Evolutionary conservation across 306 rosid species (phyloP), one percentile per base, ranked within the genome.

Genomic region (Carpinus viminea): DNA sequence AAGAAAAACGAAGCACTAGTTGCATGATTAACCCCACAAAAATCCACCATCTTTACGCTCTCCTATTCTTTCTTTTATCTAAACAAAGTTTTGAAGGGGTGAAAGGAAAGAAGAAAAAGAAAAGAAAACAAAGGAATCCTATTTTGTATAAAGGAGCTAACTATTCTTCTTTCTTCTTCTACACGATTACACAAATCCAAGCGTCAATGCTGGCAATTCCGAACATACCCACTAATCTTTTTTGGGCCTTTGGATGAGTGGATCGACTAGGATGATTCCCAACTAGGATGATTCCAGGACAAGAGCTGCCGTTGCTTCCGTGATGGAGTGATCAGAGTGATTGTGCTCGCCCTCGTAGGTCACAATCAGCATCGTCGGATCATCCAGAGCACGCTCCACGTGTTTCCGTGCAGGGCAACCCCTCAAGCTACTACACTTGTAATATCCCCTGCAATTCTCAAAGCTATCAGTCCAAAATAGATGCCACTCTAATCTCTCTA

Each of bases 391-490:
- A 18, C 98, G 87, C 87, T 91, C 98, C 81, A 93, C 98, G 72
- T 89, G 98, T 78, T 93, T 93, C 53, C 96, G 81, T 45, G 98
- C 98, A 1, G 93, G 93, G 68, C 98, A 93, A 0, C 96, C 98
- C 73, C 90, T 91, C 79, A 86, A 74, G 69, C 92, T 93, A 18
- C 94, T 87, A 34, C 98, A 93, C 77, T 93, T 93, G 93, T 91
- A 93, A 60, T 93, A 93, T 11, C 98, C 98, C 70, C 96, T 93
- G 86, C 24, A 66, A 69, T 2, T 56, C 62, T 31, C 69, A 41
- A 24, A 24, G 1, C 26, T 24, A 24, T 24, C 26, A 24, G 26
- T 24, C 26, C 26, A 24, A 24, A 0, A 24, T 24, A 24, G 26
- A 24, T 24, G 26, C 26, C 26, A 24, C 26, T 24, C 26, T 24